Percentiles rank a stretch among this genome's conserved stretches.
Conservation (phyloP, 768 basidiomycete genomes). For the Boletus barrowsii region DNA sequence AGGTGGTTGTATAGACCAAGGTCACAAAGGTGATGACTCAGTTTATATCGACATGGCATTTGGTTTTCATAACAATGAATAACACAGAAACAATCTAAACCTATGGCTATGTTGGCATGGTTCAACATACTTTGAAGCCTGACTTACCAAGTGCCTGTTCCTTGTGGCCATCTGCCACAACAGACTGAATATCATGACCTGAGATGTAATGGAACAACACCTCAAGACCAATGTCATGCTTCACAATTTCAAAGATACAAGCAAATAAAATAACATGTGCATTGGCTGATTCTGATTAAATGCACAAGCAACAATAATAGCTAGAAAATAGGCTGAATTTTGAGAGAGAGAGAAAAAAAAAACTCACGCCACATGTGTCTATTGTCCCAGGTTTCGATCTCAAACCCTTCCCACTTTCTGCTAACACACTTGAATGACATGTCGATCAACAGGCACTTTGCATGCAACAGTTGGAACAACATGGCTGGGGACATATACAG, state of each 20-base stretch:
- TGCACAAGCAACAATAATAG: background rate
- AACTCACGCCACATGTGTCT: background rate
- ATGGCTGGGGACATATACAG: background rate
- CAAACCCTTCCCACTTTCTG: constrained; percentile 1
- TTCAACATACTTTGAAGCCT: too few species aligned
- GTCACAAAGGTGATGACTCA: too few species aligned
- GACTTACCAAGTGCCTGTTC: too few species aligned
- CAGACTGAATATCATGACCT: background rate
- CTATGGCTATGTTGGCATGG: too few species aligned
- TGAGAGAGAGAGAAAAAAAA: background rate
- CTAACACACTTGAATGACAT: constrained; percentile 1
- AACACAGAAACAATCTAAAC: too few species aligned
- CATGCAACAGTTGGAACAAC: background rate
- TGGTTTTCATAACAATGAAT: too few species aligned
- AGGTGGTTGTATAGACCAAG: too few species aligned
- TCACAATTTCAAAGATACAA: constrained; percentile 1
- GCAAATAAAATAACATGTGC: background rate
- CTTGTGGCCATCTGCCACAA: background rate
- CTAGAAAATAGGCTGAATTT: background rate
- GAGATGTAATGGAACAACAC: background rate
- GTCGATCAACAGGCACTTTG: background rate
- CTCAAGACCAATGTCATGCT: background rate
- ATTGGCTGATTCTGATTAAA: background rate
- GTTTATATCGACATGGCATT: too few species aligned
- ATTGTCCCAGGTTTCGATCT: constrained; percentile 1